Percentiles rank a stretch among this genome's conserved stretches.
These are phyloP conservation scores for Tranzscheliella williamsii DNA, from an alignment of 1,284 basidiomycete species.

Conservation along the genomic window DNA sequence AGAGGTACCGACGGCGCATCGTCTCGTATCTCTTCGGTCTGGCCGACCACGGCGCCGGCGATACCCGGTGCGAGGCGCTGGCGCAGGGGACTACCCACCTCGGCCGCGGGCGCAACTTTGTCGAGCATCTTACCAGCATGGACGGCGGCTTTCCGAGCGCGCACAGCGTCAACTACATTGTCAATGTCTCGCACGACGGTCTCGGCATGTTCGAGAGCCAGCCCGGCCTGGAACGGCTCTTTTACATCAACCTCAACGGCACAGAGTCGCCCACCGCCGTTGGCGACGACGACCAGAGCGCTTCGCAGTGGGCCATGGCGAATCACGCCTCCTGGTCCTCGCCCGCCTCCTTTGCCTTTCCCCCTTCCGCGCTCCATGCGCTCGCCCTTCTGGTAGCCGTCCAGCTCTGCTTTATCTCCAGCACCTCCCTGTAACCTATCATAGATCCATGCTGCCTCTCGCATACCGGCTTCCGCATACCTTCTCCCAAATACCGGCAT, in stretches of 20 bases:
- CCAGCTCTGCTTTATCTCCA: too few relatives aligned
- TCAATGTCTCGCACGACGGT: slow-evolving; percentile 26
- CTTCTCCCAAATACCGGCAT: too few relatives aligned
- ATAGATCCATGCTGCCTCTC: too few relatives aligned
- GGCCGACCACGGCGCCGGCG: slow-evolving; percentile 29
- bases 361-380: too few relatives aligned
- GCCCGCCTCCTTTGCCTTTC: background rate
- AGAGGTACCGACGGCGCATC: slow-evolving; percentile 22
- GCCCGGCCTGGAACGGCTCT: slow-evolving; percentile 34
- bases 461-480: too few relatives aligned
- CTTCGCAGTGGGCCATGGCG: slow-evolving; percentile 1
- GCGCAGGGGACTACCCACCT: slow-evolving; percentile 38
- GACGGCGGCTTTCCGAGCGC: slow-evolving; percentile 19
- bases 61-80: slow-evolving; percentile 33
- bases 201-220: slow-evolving; percentile 38
- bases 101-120: slow-evolving; percentile 30
- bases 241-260: slow-evolving; percentile 41
- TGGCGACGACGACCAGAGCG: slow-evolving; percentile 28
- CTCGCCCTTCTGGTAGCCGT: too few relatives aligned
- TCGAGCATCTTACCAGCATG: slow-evolving; percentile 19
- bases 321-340: slow-evolving; percentile 1
- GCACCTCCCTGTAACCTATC: too few relatives aligned
- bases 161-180: slow-evolving; percentile 38
- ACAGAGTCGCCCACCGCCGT: slow-evolving; percentile 37
- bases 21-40: slow-evolving; percentile 40